phyloP scores from a whole-genome alignment of 1,139 yeast genomes.

The Yamadazyma kanchanaburiensis region DNA sequence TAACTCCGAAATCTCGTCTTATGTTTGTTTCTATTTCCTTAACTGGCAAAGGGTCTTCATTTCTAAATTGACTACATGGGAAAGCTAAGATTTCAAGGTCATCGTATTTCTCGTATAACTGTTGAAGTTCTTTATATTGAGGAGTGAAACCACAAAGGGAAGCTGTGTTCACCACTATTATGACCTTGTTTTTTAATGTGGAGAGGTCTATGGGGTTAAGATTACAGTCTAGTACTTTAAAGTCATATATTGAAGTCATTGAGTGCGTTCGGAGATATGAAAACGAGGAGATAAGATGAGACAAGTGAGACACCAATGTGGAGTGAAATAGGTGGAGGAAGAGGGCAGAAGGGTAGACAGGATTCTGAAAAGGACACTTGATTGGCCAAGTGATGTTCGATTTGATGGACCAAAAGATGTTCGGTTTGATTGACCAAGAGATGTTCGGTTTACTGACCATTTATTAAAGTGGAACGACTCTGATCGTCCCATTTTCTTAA shows the following conservation, averaged over 20 bases:
- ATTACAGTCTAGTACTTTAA: slow-evolving; percentile 5
- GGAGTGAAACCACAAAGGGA: slow-evolving; percentile 44
- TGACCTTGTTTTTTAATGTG: slow-evolving; percentile 28
- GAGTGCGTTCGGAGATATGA: background rate
- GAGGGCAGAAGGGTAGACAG: too few relatives aligned
- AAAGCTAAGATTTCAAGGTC: slow-evolving; percentile 34
- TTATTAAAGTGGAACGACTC: too few relatives aligned
- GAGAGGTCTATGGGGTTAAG: slow-evolving; percentile 4
- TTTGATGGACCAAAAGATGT: too few relatives aligned
- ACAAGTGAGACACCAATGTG: background rate
- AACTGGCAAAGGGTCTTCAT: slow-evolving; percentile 80
- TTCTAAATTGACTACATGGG: slow-evolving; percentile 54
- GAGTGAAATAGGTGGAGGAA: background rate
- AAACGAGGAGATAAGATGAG: background rate
- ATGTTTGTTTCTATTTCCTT: slow-evolving; percentile 65
- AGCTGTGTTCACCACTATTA: slow-evolving; percentile 44
- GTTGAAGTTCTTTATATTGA: slow-evolving; percentile 35
- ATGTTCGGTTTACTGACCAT: too few relatives aligned
- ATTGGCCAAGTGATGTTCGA: too few relatives aligned
- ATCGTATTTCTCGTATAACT: slow-evolving; percentile 28
- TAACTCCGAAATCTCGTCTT: slow-evolving; percentile 58
- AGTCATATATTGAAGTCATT: slow-evolving; percentile 5
- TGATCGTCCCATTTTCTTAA: too few relatives aligned
- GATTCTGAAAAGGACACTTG: too few relatives aligned
- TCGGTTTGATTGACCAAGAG: too few relatives aligned